These are phyloP conservation scores for Penicillium janthinellum DNA, from an alignment of 2,329 filamentous ascomycete species.

Conservation along the genomic window DNA sequence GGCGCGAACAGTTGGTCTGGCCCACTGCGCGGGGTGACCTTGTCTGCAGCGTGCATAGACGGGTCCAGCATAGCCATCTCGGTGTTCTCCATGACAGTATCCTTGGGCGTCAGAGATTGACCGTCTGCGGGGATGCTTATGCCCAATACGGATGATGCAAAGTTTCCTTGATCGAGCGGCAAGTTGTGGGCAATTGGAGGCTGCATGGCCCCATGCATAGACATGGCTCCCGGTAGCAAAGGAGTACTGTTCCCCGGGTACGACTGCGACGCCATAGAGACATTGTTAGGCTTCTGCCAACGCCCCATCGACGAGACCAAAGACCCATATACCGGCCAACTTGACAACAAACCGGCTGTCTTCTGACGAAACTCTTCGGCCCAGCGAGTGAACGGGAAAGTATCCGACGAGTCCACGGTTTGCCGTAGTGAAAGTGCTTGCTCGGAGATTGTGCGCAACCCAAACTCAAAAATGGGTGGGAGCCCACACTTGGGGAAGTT, in stretches of 20 bases:
- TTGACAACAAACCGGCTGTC: slow-evolving; percentile 26
- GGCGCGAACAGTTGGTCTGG: slow-evolving; percentile 24
- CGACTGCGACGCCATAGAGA: slow-evolving; percentile 9
- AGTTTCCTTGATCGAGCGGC: slow-evolving; percentile 22
- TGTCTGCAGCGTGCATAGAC: slow-evolving; percentile 25
- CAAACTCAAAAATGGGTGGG: slow-evolving; percentile 42
- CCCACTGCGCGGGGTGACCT: slow-evolving; percentile 23
- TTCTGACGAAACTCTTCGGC: slow-evolving; percentile 36
- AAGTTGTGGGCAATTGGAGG: slow-evolving; percentile 10
- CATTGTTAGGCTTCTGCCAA: slow-evolving; percentile 28
- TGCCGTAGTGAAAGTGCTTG: slow-evolving; percentile 35
- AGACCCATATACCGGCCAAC: slow-evolving; percentile 40
- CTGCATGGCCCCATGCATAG: slow-evolving; percentile 13
- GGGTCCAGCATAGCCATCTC: slow-evolving; percentile 31
- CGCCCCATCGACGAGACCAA: slow-evolving; percentile 33
- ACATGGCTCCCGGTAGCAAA: slow-evolving; percentile 4
- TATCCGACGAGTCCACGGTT: slow-evolving; percentile 30
- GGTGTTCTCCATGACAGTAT: slow-evolving; percentile 32
- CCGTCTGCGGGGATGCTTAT: slow-evolving; percentile 37
- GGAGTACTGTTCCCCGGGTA: slow-evolving; percentile 2
- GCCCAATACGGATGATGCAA: slow-evolving; percentile 34
- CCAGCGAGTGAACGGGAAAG: slow-evolving; percentile 40
- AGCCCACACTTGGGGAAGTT: slow-evolving; percentile 41
- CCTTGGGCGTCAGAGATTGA: slow-evolving; percentile 37
- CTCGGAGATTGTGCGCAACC: slow-evolving; percentile 39